Evolutionary conservation across 208 protist genomes (phyloP).

Genomic region (Trypanosoma cruzi): DNA sequence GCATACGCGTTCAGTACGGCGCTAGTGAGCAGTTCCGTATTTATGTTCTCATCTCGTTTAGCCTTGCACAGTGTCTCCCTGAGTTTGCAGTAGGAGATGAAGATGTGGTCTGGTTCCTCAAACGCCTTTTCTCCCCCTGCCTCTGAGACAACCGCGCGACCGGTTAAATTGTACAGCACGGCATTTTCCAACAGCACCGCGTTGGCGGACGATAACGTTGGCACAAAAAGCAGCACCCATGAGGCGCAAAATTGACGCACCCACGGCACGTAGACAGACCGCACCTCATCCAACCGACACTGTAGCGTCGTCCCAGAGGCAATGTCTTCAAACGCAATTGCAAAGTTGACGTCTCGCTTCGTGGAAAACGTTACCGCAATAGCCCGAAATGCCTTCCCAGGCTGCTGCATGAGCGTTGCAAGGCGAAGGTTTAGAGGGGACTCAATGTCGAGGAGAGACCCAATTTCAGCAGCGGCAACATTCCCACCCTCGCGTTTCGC

Average conservation of each 20-base stretch:
- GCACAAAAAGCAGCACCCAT: slow-evolving; percentile 83
- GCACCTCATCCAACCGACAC: slow-evolving; percentile 71
- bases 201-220: slow-evolving; percentile 77
- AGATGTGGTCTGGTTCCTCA: slow-evolving; percentile 83
- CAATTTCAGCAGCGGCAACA: slow-evolving; percentile 26
- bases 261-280: slow-evolving; percentile 74
- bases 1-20: slow-evolving; percentile 81
- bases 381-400: slow-evolving; percentile 82
- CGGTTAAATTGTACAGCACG: slow-evolving; percentile 39
- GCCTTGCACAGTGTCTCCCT: slow-evolving; percentile 75
- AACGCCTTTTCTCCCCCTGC: slow-evolving; percentile 4
- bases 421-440: slow-evolving; percentile 86
- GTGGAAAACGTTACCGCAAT: slow-evolving; percentile 71
- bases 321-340: slow-evolving; percentile 84
- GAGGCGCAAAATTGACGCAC: slow-evolving; percentile 71
- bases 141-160: slow-evolving; percentile 33
- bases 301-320: slow-evolving; percentile 64
- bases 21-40: slow-evolving; percentile 63
- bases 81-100: slow-evolving; percentile 84
- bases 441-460: slow-evolving; percentile 75
- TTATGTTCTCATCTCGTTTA: slow-evolving; percentile 64
- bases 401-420: slow-evolving; percentile 80
- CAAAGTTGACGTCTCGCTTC: slow-evolving; percentile 67
- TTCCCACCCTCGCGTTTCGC: background rate
- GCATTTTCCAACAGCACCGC: slow-evolving; percentile 73